Conservation (phyloP, 148 eudicot species). For the Rhododendron henanense region DNA sequence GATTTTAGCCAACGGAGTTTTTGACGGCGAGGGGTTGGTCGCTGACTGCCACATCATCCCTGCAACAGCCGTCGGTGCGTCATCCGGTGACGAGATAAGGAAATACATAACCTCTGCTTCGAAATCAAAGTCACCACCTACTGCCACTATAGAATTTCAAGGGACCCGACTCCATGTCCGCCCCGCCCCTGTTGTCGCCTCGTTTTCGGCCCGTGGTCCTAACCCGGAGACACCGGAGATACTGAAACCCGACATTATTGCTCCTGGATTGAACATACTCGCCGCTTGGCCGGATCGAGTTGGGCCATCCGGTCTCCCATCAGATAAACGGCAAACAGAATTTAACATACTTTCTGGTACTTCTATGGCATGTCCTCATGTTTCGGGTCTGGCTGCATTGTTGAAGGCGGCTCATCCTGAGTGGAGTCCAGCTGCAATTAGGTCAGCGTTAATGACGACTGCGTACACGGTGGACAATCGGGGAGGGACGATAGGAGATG, state of each 20-base stretch:
- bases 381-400: conserved; percentile 77
- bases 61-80: conserved; percentile 70
- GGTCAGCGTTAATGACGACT: conserved; percentile 84
- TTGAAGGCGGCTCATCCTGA: conserved; percentile 87
- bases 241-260: conserved; percentile 83
- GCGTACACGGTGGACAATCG: conserved; percentile 61
- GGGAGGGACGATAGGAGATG: conserved; percentile 57
- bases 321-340: conserved; percentile 59
- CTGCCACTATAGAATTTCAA: conserved; percentile 60
- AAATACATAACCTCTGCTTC: conserved; percentile 40
- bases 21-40: conserved; percentile 93
- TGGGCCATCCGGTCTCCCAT: conserved; percentile 66
- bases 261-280: conserved; percentile 85
- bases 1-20: conserved; percentile 87
- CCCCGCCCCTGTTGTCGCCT: conserved; percentile 89
- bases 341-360: conserved; percentile 91
- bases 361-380: conserved; percentile 97
- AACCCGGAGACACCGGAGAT: conserved; percentile 80
- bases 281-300: conserved; percentile 79
- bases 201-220: conserved; percentile 91
- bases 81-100: conserved; percentile 61
- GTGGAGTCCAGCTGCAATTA: conserved; percentile 87
- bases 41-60: conserved; percentile 93
- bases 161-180: conserved; percentile 66
- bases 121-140: conserved; percentile 27